Evolutionary conservation across 2,329 filamentous ascomycete species (phyloP).

Genomic region (Elsinoe arachidis): DNA sequence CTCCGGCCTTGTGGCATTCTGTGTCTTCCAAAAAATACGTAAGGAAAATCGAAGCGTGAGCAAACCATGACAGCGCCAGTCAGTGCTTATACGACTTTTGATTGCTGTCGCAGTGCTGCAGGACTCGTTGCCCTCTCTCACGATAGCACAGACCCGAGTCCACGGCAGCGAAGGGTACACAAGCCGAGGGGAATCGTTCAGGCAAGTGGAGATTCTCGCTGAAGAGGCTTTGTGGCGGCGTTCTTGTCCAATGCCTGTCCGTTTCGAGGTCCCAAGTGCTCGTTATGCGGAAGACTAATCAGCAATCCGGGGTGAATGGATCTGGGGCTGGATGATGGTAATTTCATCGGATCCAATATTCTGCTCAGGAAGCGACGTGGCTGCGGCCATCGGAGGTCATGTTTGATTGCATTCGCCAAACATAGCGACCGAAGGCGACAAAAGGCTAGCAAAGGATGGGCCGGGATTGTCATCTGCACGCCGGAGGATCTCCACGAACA

Average conservation of each 20-base stretch:
- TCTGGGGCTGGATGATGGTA: conserved; percentile 1
- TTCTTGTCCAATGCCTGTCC: background rate
- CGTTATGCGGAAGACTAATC: background rate
- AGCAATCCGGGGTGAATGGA: conserved; percentile 5
- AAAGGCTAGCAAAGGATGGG: background rate
- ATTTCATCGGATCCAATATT: background rate
- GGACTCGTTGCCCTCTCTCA: background rate
- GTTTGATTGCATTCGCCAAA: conserved; percentile 1
- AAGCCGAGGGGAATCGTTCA: background rate
- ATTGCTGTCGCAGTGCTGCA: background rate
- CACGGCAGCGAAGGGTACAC: background rate
- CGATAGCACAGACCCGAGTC: background rate
- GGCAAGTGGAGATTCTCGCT: background rate
- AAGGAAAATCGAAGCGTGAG: background rate
- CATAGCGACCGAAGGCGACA: background rate
- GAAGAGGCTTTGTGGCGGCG: background rate
- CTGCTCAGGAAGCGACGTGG: background rate
- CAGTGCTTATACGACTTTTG: background rate
- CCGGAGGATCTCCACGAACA: background rate
- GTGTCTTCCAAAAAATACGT: background rate
- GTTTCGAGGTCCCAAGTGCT: background rate
- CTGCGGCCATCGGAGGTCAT: background rate
- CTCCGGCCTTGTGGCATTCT: background rate
- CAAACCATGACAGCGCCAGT: background rate
- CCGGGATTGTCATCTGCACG: conserved; percentile 11